A percentile compares a stretch with the other conserved stretches of the same genome.
Conservation (phyloP, 2,329 filamentous ascomycete genomes). For the Calonectria ilicicola region DNA sequence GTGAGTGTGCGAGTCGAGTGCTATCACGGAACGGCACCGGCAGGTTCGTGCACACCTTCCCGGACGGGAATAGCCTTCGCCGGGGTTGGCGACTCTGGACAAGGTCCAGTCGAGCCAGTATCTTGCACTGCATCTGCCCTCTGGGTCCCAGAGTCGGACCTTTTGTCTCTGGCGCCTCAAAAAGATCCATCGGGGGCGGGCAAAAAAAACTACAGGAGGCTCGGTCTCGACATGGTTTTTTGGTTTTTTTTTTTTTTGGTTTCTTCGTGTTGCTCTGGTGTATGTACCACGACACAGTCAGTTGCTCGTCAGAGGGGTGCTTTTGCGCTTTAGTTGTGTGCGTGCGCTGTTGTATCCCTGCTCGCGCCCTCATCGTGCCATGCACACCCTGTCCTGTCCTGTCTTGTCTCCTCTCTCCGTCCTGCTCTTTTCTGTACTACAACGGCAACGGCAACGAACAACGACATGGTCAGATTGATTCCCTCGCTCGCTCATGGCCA, state of each 20-base stretch:
- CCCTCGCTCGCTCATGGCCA: not conserved
- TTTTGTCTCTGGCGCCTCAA: slow-evolving; percentile 33
- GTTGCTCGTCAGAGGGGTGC: not conserved
- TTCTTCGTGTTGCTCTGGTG: not conserved
- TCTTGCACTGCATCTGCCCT: slow-evolving; percentile 19
- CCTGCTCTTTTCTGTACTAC: not conserved
- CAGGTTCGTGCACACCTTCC: slow-evolving; percentile 26
- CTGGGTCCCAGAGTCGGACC: slow-evolving; percentile 36
- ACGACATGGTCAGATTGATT: not conserved
- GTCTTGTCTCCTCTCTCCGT: too few relatives aligned
- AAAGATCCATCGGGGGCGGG: slow-evolving; percentile 8
- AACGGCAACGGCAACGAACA: not conserved
- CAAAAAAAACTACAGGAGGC: not conserved
- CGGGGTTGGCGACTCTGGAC: slow-evolving; percentile 18
- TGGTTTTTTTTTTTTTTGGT: not conserved
- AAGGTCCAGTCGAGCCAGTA: slow-evolving; percentile 15
- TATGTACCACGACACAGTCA: not conserved
- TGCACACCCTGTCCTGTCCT: not conserved
- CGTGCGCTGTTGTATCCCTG: not conserved
- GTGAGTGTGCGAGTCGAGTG: slow-evolving; percentile 4
- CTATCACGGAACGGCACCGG: slow-evolving; percentile 28
- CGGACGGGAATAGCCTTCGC: slow-evolving; percentile 14
- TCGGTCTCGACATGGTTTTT: slow-evolving; percentile 4
- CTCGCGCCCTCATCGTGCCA: not conserved
- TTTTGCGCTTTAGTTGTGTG: not conserved